These are phyloP conservation scores for Lactifluus piperatus DNA, from an alignment of 768 basidiomycete species.

Conservation along the genomic window DNA sequence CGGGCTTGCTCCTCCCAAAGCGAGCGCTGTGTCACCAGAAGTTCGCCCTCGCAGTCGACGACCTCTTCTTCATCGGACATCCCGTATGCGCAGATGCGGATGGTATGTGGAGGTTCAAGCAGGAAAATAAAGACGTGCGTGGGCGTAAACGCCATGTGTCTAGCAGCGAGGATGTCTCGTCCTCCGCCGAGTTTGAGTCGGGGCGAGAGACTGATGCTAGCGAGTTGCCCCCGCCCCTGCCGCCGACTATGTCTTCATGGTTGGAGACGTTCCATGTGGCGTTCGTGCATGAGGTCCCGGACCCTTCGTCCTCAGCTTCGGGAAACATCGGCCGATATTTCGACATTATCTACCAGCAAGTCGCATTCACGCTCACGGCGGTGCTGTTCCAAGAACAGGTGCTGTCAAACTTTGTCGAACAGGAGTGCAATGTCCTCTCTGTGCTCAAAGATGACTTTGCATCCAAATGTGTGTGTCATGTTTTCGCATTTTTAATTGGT, in stretches of 20 bases:
- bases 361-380: conserved; percentile 85
- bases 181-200: conserved; percentile 30
- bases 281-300: conserved; percentile 80
- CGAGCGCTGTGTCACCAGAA: conserved; percentile 83
- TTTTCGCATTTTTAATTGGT: neutral
- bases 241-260: conserved; percentile 35
- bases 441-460: conserved; percentile 63
- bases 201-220: neutral
- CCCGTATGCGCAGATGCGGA: conserved; percentile 76
- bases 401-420: conserved; percentile 74
- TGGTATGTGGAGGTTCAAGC: conserved; percentile 66
- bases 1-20: conserved; percentile 71
- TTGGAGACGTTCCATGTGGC: conserved; percentile 79
- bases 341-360: conserved; percentile 82
- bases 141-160: conserved; percentile 35
- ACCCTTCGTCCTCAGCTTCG: conserved; percentile 77
- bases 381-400: conserved; percentile 91
- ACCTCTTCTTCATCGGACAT: conserved; percentile 89
- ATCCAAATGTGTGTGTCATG: conserved; percentile 41
- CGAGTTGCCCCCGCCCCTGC: neutral
- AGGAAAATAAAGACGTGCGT: conserved; percentile 49
- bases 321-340: conserved; percentile 73
- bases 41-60: conserved; percentile 87
- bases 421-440: conserved; percentile 64
- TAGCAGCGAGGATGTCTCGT: conserved; percentile 20